These are phyloP conservation scores for Prototheca stagnorum DNA, from an alignment of 163 green algal species.

Conservation along the genomic window DNA sequence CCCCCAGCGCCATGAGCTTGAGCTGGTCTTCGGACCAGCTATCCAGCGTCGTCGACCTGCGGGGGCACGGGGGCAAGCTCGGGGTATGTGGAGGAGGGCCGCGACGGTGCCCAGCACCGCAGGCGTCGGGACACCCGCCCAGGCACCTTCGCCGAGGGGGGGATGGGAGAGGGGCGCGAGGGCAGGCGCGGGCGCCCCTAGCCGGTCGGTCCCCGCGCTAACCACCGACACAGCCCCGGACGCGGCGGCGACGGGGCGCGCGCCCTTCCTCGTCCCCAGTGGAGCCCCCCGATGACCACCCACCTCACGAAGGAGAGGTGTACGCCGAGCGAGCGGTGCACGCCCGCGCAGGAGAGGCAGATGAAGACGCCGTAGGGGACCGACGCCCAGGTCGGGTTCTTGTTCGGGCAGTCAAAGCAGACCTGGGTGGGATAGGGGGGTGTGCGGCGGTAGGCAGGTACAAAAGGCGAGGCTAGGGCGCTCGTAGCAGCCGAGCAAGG, in stretches of 20 bases:
- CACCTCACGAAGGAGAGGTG: conserved; percentile 91
- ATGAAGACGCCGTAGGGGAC: conserved; percentile 95
- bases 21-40: conserved; percentile 91
- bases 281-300: neutral
- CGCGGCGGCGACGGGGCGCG: too few relatives aligned
- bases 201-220: too few relatives aligned
- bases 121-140: too few relatives aligned
- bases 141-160: too few relatives aligned
- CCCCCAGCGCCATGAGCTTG: conserved; percentile 75
- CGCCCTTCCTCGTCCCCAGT: too few relatives aligned
- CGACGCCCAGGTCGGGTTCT: conserved; percentile 92
- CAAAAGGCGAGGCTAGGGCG: neutral
- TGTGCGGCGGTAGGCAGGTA: neutral
- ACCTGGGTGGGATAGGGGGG: conserved; percentile 24
- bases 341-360: conserved; percentile 84
- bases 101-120: too few relatives aligned
- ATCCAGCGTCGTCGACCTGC: conserved; percentile 90
- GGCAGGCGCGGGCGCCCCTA: too few relatives aligned
- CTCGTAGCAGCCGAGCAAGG: too few relatives aligned
- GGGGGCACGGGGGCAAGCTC: too few relatives aligned
- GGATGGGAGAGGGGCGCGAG: too few relatives aligned
- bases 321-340: conserved; percentile 84
- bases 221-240: too few relatives aligned
- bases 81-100: too few relatives aligned
- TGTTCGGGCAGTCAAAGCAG: conserved; percentile 86